Evolutionary conservation across 2,329 filamentous ascomycete genomes (phyloP).

Genomic region (Hypoxylon sp.): DNA sequence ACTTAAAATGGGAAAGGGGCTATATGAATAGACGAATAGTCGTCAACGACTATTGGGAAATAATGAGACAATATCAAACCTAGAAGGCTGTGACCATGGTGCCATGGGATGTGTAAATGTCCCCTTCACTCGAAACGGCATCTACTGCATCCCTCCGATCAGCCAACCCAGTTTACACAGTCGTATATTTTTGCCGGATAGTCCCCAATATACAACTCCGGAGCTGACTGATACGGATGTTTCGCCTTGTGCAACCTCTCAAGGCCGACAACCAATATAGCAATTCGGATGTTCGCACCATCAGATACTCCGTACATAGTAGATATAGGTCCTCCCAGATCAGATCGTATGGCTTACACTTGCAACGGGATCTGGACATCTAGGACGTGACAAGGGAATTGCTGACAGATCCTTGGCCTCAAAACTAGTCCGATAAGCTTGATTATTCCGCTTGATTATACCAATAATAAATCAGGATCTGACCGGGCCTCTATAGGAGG

Average conservation of each 20-base stretch:
- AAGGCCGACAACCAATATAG: constrained; percentile 19
- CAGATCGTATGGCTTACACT: constrained; percentile 28
- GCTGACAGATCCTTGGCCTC: constrained; percentile 36
- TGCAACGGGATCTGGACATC: constrained; percentile 24
- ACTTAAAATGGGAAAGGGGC: constrained; percentile 10
- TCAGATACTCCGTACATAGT: constrained; percentile 38
- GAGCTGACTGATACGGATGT: constrained; percentile 32
- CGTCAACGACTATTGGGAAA: constrained; percentile 28
- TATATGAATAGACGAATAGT: constrained; percentile 26
- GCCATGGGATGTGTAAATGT: neutral
- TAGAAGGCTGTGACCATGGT: constrained; percentile 8
- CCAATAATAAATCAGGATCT: constrained; percentile 35
- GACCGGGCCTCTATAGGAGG: constrained; percentile 19
- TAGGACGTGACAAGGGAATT: constrained; percentile 21
- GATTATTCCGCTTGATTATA: constrained; percentile 27
- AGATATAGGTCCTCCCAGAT: constrained; percentile 2
- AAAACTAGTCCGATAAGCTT: constrained; percentile 26
- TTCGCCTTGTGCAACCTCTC: constrained; percentile 36
- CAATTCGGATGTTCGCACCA: constrained; percentile 24
- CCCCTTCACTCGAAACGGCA: constrained; percentile 40
- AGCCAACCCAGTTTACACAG: constrained; percentile 28
- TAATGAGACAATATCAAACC: constrained; percentile 39
- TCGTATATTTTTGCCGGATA: constrained; percentile 44
- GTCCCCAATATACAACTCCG: constrained; percentile 51
- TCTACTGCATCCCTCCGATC: constrained; percentile 24